A percentile compares a stretch with the other conserved stretches of the same genome.
Conservation (phyloP, 768 basidiomycete species). For the Leccinum barrowsii region DNA sequence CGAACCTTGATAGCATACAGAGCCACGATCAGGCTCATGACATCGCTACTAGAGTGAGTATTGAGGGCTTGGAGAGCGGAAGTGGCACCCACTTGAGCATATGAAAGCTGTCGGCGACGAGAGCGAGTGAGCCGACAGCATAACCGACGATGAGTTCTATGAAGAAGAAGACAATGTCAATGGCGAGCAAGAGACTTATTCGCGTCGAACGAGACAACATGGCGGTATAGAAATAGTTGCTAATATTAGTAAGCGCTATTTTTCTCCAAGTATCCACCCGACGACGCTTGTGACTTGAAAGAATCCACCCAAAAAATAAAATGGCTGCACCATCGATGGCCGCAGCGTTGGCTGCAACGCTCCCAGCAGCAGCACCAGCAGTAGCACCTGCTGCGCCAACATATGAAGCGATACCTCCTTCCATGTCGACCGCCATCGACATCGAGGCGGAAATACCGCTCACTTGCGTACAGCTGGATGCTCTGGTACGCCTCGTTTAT, state of each 20-base stretch:
- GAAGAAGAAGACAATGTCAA: conserved; percentile 86
- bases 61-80: background rate
- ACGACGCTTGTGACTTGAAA: no score
- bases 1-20: conserved; percentile 87
- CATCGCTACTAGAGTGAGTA: conserved; percentile 62
- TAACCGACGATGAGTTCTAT: conserved; percentile 86
- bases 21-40: conserved; percentile 91
- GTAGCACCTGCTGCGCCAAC: conserved; percentile 61
- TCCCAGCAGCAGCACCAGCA: conserved; percentile 58
- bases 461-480: conserved; percentile 78
- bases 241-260: conserved; percentile 22
- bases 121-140: conserved; percentile 92
- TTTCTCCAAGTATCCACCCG: background rate
- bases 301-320: background rate
- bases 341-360: conserved; percentile 82
- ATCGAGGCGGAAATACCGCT: conserved; percentile 88
- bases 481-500: conserved; percentile 56
- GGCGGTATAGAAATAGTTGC: background rate
- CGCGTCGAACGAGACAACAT: conserved; percentile 62
- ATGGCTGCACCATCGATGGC: conserved; percentile 88
- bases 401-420: conserved; percentile 86
- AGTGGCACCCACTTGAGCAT: conserved; percentile 83
- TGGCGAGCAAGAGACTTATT: conserved; percentile 72
- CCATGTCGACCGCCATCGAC: conserved; percentile 91
- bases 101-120: conserved; percentile 96